These are phyloP conservation scores for Penicillium diatomitis DNA, from an alignment of 495 filamentous ascomycete genomes.

Conservation along the genomic window DNA sequence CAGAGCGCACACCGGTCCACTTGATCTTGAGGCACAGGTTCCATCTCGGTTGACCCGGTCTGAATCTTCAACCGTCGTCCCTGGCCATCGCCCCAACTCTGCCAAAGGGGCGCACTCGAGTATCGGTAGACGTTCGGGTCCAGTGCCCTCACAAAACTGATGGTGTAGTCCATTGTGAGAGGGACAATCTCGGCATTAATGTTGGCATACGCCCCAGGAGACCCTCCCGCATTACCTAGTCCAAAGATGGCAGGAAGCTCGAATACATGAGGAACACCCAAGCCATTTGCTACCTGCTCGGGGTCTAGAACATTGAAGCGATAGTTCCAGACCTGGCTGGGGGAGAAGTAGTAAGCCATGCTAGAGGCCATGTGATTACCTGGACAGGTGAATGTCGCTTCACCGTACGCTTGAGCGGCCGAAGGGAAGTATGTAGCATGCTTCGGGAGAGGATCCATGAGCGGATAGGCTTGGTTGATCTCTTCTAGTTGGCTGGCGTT, in stretches of 20 bases:
- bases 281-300: conserved; percentile 34
- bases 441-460: conserved; percentile 23
- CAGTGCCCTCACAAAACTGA: conserved; percentile 52
- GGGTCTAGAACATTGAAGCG: conserved; percentile 53
- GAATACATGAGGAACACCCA: conserved; percentile 55
- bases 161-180: conserved; percentile 53
- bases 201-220: conserved; percentile 13
- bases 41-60: conserved; percentile 47
- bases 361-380: conserved; percentile 30
- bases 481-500: conserved; percentile 35
- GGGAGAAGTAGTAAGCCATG: conserved; percentile 29
- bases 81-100: conserved; percentile 19
- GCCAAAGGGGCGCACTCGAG: conserved; percentile 34
- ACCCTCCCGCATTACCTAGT: conserved; percentile 12
- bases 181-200: conserved; percentile 40
- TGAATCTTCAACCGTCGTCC: conserved; percentile 33
- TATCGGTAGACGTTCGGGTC: conserved; percentile 46
- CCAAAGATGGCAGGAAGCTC: conserved; percentile 54
- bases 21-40: conserved; percentile 34
- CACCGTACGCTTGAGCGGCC: conserved; percentile 52
- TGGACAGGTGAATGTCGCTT: conserved; percentile 60
- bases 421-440: conserved; percentile 47
- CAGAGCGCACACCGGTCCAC: conserved; percentile 37
- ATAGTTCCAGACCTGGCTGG: conserved; percentile 44
- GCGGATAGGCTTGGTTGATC: conserved; percentile 51